Evolutionary conservation across 441 rosid species (phyloP), one percentile per base, ranked within the genome.

Genomic region (Pelargonium cotyledonis): DNA sequence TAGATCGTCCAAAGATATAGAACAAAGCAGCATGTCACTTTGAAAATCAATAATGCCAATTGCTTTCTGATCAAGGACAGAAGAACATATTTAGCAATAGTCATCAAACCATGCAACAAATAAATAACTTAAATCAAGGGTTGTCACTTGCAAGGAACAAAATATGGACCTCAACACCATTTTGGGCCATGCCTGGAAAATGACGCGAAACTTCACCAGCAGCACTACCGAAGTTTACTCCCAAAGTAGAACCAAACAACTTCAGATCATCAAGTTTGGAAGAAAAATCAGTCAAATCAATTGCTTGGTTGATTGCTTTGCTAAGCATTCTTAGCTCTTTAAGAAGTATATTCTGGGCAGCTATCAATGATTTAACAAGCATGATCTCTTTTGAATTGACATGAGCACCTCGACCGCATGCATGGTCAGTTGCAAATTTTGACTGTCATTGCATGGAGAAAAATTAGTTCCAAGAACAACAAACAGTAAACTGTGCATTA

Each of bases 121-220:
- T 58, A 58, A 58, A 57, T 57, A 23, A 57, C 67, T 15, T 49
- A 12, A 12, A 18, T 55, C 62, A 18, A 18, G 26, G 11, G 29
- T 8, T 55, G 62, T 18, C 23, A 6, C 62, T 18, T 19, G 38
- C 26, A 63, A 68, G 43, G 68, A 75, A 82, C 73, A 77, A 79
- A 85, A 79, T 70, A 81, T 83, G 79, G 83, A 91, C 97, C 99
- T 89, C 87, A 76, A 82, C 79, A 80, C 73, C 80, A 83, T 86
- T 83, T 76, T 77, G 89, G 76, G 84, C 84, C 82, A 76, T 85
- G 84, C 81, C 82, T 78, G 29, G 14, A n/a, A 23, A 23, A 60
- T 77, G 85, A 77, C 82, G 82, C 65, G 82, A 78, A 72, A 72
- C 75, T 65, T 79, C 80, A 75, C 58, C 75, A 69, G 63, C 63